Conservation (phyloP, 1,139 yeast species). For the Geotrichum europaeum region DNA sequence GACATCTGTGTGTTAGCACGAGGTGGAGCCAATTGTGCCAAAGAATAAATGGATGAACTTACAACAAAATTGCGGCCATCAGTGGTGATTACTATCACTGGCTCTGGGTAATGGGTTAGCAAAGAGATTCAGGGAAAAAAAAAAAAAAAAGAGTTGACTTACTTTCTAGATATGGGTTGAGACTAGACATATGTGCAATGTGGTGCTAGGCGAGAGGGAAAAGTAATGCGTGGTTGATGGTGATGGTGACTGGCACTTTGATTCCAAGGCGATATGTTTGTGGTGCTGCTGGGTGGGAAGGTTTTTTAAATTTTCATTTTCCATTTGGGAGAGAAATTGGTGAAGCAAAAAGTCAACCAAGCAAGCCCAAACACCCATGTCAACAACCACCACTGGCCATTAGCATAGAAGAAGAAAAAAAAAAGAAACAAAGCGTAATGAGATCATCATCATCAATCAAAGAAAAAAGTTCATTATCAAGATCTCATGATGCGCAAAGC, state of each 20-base stretch:
- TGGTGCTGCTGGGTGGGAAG: background rate
- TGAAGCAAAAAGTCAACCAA: background rate
- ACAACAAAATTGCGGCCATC: constrained; percentile 18
- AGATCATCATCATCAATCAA: too few species aligned
- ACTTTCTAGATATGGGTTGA: constrained; percentile 14
- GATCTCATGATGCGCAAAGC: too few species aligned
- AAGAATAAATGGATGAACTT: background rate
- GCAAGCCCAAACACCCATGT: background rate
- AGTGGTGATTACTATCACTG: constrained; percentile 16
- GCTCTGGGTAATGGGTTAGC: constrained; percentile 2
- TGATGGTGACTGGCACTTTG: background rate
- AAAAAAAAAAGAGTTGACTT: background rate
- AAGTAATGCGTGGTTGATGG: background rate
- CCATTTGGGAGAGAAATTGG: background rate
- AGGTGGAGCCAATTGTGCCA: constrained; percentile 21
- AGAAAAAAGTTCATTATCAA: too few species aligned
- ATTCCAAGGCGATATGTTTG: background rate
- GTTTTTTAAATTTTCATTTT: background rate
- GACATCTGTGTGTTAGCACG: background rate
- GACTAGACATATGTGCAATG: constrained; percentile 9
- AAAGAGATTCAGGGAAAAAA: background rate
- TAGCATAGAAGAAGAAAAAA: too few species aligned
- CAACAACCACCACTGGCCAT: too few species aligned
- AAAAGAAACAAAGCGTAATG: too few species aligned
- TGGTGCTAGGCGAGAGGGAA: background rate